Evolutionary conservation across 371 early-diverging fungal species (phyloP), one percentile per base, ranked within the genome.

Genomic region (Mortierella sp.): DNA sequence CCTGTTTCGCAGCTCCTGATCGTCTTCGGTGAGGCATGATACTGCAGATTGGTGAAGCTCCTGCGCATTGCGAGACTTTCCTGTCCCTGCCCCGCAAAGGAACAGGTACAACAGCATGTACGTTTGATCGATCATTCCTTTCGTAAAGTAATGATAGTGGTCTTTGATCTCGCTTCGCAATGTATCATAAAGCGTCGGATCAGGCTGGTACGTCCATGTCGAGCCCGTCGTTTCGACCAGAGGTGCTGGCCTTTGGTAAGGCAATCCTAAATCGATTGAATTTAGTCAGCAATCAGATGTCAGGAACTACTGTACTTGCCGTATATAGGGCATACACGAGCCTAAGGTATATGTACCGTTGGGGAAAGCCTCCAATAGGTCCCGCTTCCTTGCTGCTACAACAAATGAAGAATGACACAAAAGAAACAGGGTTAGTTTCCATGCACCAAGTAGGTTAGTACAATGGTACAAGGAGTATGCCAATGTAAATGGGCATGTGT

Each of bases 41-140:
- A 74, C 31, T 72, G 75, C 73, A 58, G 83, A 75, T 54, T 50
- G 48, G 70, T 83, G 68, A 71, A 83, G 79, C 74, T 83, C 83
- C n/a, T 58, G 48, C 34, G 83, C 77, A 73, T 83, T 83, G 63
- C 80, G 73, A 70, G 82, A 82, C 71, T 82, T 82, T 77, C 78
- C 82, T 57, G 78, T 82, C 31, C 82, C 75, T 54, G 75, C 72
- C 68, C 78, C 78, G 47, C 73, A 26, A 55, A 78, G 71, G 73
- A 82, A 78, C 10, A 82, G 52, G 58, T 77, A 82, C 65, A 78
- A 60, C 1, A 78, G 82, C 58, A 72, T 82, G 24, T 10, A 21
- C 54, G 54, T 21, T 54, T 54, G 9, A 21, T 54, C 54, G 21
- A 10, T 10, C 54, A 54, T 10, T 24, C 54, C 54, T 13, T 54